Evolutionary conservation across 169 alveolate genomes (phyloP).

Genomic region (Toxoplasma gondii): DNA sequence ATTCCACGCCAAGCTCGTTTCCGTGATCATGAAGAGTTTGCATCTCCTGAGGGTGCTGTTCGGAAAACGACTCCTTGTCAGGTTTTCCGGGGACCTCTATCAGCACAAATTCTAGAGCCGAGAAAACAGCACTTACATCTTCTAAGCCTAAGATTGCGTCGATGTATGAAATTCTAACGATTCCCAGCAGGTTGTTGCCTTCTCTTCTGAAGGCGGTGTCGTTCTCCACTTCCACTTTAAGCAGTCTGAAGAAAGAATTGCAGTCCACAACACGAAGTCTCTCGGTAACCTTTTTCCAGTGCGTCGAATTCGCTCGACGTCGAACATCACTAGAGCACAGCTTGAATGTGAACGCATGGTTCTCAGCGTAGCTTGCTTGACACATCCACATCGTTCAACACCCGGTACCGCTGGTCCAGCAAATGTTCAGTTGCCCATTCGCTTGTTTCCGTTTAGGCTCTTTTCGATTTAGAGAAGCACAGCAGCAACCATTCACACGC

Average conservation of each 20-base stretch:
- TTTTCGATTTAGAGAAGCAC: background rate
- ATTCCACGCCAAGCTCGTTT: too few relatives aligned
- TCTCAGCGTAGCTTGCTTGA: background rate
- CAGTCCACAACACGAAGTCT: background rate
- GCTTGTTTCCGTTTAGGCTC: background rate
- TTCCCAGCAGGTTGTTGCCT: background rate
- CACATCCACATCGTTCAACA: too few relatives aligned
- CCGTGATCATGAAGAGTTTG: too few relatives aligned
- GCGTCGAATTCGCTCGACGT: background rate
- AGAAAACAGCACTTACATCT: background rate
- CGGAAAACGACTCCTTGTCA: background rate
- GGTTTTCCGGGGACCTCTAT: too few relatives aligned
- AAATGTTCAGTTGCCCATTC: background rate
- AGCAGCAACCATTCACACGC: background rate
- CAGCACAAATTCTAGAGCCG: too few relatives aligned
- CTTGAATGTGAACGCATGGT: background rate
- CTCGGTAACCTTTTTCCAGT: background rate
- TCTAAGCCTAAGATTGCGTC: conserved; percentile 28
- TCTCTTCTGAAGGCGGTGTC: conserved; percentile 33
- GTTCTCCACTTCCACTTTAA: conserved; percentile 28
- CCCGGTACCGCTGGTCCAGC: background rate
- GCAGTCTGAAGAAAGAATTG: background rate
- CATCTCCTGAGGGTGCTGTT: background rate
- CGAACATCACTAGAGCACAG: background rate
- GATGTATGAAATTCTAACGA: background rate